Base-by-base conservation (phyloP, 2,329 filamentous ascomycete genomes). In the Fusarium domesticum region DNA sequence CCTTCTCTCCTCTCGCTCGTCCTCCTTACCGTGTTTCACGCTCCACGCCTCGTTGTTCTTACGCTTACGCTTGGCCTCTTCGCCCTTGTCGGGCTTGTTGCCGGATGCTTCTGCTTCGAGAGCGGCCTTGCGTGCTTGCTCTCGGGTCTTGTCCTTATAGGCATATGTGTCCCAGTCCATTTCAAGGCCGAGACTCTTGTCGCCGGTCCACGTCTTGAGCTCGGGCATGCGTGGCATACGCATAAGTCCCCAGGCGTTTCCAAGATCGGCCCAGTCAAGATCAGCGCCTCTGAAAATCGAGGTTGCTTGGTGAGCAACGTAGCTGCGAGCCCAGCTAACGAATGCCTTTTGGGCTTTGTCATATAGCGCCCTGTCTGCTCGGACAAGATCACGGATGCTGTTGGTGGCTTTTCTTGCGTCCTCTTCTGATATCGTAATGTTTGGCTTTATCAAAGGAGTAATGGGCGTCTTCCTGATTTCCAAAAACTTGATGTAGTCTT, bases 201-300 rank as follows among this genome's bases (percentile, higher is more conserved):
- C 85, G 5, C 85, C 85, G 11, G 81, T 77, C 73, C 87, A 92
- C 1, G 74, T 78, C 58, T 84, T 85, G 41, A 89, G 71, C 66
- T 98, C 93, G 0, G 93, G 92, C 93, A 98, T 98, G 63, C 87
- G 89, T 4, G 93, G 93, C 52, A 97, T 76, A 39, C 84, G 84
- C 2, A 96, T 74, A 1, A 98, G 74, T 2, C 89, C 93, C 89
- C 92, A 98, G 1, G 85, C 87, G 42, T 81, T 75, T 1, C 84
- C 92, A 1, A 93, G 75, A 41, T 90, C 85, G 5, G 77, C 71
- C 93, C 93, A 98, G 64, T 96, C 85, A 14, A 96, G 75, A 59
- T 95, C 89, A 3, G 76, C 66, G 2, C 89, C 73, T 10, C 87
- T 82, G 73, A 98, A 98, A 55, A 98, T 97, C 60, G 89, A 95